These are phyloP conservation scores for Gossypium lobatum DNA, from an alignment of 441 rosid genomes.

Conservation along the genomic window DNA sequence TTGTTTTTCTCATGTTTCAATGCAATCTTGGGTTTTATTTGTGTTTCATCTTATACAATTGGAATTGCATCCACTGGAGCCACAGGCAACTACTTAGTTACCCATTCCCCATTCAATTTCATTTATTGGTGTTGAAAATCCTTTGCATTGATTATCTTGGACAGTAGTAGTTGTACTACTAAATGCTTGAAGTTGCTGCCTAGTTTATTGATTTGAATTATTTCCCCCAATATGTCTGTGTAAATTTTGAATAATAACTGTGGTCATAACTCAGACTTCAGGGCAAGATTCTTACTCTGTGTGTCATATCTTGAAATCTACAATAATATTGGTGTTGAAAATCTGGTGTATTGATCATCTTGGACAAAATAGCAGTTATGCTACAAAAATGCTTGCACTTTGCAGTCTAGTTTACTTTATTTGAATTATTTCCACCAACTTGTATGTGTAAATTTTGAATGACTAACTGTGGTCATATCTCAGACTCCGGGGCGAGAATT, in stretches of 20 bases:
- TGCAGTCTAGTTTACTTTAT: not conserved
- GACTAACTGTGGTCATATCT: slow-evolving; percentile 20
- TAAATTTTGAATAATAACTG: slow-evolving; percentile 19
- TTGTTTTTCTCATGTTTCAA: not conserved
- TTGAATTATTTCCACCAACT: not conserved
- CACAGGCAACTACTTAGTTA: not conserved
- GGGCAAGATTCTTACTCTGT: slow-evolving; percentile 95
- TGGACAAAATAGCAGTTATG: not conserved
- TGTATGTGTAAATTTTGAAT: slow-evolving; percentile 13
- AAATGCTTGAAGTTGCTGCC: not conserved
- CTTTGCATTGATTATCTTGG: not conserved
- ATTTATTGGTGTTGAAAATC: not conserved
- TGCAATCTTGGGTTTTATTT: not conserved
- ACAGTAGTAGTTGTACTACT: not conserved
- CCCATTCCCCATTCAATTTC: not conserved
- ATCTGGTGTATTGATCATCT: not conserved
- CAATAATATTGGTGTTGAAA: slow-evolving; percentile 23
- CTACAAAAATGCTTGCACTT: not conserved
- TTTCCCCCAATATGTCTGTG: not conserved
- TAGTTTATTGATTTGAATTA: not conserved
- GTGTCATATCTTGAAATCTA: slow-evolving; percentile 98
- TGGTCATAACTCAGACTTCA: slow-evolving; percentile 64
- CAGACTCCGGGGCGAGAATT: slow-evolving; percentile 99
- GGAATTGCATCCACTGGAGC: not conserved
- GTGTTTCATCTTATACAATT: not conserved